Conservation (phyloP, 495 filamentous ascomycete species). For the Penicillium angulare region DNA sequence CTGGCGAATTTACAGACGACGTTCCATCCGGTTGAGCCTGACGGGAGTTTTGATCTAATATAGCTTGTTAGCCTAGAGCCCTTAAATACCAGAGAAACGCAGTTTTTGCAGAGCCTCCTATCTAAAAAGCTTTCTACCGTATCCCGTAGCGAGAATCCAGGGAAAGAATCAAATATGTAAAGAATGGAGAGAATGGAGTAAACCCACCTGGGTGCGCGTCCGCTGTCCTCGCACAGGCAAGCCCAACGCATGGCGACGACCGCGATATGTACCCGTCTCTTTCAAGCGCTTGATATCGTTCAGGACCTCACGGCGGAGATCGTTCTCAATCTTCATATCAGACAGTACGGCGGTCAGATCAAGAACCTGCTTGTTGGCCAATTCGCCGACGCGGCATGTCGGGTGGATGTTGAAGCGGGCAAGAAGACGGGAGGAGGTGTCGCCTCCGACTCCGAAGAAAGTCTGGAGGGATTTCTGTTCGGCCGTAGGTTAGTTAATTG, state of each 20-base stretch:
- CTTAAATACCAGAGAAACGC: neutral
- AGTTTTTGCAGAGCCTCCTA: too few relatives aligned
- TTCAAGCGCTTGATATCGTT: slow-evolving; percentile 85
- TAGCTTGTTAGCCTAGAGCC: neutral
- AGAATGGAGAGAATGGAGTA: neutral
- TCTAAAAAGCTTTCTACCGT: too few relatives aligned
- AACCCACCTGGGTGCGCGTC: slow-evolving; percentile 74
- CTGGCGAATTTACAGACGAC: slow-evolving; percentile 47
- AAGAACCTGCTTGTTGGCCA: slow-evolving; percentile 69
- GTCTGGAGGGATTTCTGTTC: slow-evolving; percentile 76
- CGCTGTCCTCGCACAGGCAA: slow-evolving; percentile 85
- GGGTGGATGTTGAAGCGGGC: slow-evolving; percentile 86
- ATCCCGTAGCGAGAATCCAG: too few relatives aligned
- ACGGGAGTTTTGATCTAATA: slow-evolving; percentile 67
- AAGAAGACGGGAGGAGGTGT: slow-evolving; percentile 69
- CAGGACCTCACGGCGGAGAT: slow-evolving; percentile 68
- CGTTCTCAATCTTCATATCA: slow-evolving; percentile 91
- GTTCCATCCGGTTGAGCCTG: slow-evolving; percentile 77
- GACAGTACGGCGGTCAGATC: slow-evolving; percentile 82
- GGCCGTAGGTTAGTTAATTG: slow-evolving; percentile 11
- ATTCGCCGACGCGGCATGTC: slow-evolving; percentile 66
- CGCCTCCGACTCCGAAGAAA: slow-evolving; percentile 87
- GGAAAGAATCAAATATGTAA: neutral
- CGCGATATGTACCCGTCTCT: slow-evolving; percentile 89
- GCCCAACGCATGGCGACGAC: slow-evolving; percentile 84